Evolutionary conservation across 352 stramenopile genomes (phyloP), one percentile per base, ranked within the genome.

Genomic region (Bremia lactucae): DNA sequence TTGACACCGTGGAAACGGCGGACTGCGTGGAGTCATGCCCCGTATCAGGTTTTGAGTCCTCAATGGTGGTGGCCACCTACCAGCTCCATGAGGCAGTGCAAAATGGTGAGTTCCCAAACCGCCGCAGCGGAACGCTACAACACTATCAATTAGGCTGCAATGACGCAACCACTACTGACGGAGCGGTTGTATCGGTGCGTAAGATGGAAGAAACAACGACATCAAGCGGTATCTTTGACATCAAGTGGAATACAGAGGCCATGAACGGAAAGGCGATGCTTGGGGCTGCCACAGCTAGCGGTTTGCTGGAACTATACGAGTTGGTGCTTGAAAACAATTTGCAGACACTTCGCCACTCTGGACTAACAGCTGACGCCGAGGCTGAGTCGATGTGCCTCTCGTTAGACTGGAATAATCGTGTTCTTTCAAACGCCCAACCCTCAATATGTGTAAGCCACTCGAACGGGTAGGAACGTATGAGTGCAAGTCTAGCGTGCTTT

Each of bases 11-110:
- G 10, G 70, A 88, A 67, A 88, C 78, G 20, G 77, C 80, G 20
- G 80, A 93, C 62, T 93, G 80, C 47, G 77, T 93, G 24, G 80
- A 93, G 50, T 68, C 72, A 15, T 93, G 80, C 37, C 68, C 71
- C 2, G 59, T 88, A 3, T 31, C 46, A 19, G 75, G 70, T 36
- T 72, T 75, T 21, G 72, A 87, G 59, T 49, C 49, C 10, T 78
- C 73, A 3, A 61, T 93, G 39, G 68, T 86, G 3, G 73, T 70
- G 5, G 80, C 77, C 19, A 93, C 80, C 1, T 93, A 93, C 49
- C 77, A 90, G 52, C 61, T 93, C 19, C 69, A 86, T 43, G 86
- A 92, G 54, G 62, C 72, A 8, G 45, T 42, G 33, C 38, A 56
- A 2, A 46, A 28, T 7, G 48, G 44, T 4, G 49, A 42, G 16